Percentiles rank a stretch among this genome's conserved stretches.
Evolutionary conservation across 1,284 basidiomycete species (phyloP).

Genomic region (Ustilago trichophora): DNA sequence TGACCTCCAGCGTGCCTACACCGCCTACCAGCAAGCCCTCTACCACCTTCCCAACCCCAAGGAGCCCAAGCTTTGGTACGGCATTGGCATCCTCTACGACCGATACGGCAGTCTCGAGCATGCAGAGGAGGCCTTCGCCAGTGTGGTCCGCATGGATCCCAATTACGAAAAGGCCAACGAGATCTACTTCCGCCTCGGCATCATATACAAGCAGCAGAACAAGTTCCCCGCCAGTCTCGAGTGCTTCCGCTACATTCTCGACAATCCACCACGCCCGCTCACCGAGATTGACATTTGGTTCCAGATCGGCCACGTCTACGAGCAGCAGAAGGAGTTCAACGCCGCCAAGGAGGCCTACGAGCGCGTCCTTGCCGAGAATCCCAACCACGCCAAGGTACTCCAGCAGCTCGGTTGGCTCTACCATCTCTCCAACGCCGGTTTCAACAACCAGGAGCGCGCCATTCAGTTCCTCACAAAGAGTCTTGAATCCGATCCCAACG

Average conservation of each 20-base stretch:
- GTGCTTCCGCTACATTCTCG: conserved; percentile 89
- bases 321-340: conserved; percentile 92
- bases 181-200: conserved; percentile 95
- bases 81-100: conserved; percentile 98
- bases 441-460: conserved; percentile 93
- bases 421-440: conserved; percentile 89
- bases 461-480: conserved; percentile 93
- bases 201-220: conserved; percentile 98
- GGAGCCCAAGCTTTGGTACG: conserved; percentile 99
- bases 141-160: conserved; percentile 94
- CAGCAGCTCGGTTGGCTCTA: conserved; percentile 98
- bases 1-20: conserved; percentile 97
- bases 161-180: conserved; percentile 99
- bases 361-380: conserved; percentile 91
- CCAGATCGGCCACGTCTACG: conserved; percentile 98
- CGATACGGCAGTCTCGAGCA: conserved; percentile 97
- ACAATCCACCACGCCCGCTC: conserved; percentile 91
- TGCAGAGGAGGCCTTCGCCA: conserved; percentile 96
- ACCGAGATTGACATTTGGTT: conserved; percentile 99
- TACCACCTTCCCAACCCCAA: conserved; percentile 96
- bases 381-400: conserved; percentile 92
- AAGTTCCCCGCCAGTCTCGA: conserved; percentile 73
- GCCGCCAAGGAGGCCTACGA: conserved; percentile 95
- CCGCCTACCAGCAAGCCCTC: conserved; percentile 97
- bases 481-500: conserved; percentile 78